phyloP scores from a whole-genome alignment of 768 basidiomycete species.

The Tricholoma bakamatsutake region DNA sequence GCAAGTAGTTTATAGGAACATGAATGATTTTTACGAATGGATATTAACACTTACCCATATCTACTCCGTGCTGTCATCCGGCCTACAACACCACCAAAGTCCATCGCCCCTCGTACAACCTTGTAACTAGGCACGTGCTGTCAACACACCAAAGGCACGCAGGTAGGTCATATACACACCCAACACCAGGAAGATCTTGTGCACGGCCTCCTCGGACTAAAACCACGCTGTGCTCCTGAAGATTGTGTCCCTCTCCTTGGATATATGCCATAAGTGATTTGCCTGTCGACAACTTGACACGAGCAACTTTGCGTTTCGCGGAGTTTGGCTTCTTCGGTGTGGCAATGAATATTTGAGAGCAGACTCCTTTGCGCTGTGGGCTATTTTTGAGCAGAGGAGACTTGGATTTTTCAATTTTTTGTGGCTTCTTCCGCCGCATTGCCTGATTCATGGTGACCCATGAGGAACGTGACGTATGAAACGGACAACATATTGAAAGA shows the following conservation, averaged over 20 bases:
- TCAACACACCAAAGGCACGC: neutral
- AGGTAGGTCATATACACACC: constrained; percentile 42
- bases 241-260: constrained; percentile 94
- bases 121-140: constrained; percentile 67
- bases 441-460: constrained; percentile 82
- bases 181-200: constrained; percentile 96
- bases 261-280: constrained; percentile 91
- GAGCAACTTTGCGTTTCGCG: constrained; percentile 93
- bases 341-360: constrained; percentile 70
- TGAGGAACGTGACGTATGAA: constrained; percentile 57
- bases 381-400: constrained; percentile 77
- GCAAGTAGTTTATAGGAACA: constrained; percentile 9
- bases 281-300: constrained; percentile 88
- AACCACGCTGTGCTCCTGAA: constrained; percentile 97
- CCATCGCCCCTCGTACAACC: constrained; percentile 86
- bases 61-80: constrained; percentile 78
- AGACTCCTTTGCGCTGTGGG: constrained; percentile 91
- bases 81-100: constrained; percentile 87
- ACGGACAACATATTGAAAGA: constrained; percentile 37
- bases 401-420: constrained; percentile 45
- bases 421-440: constrained; percentile 67
- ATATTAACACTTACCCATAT: constrained; percentile 64
- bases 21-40: neutral
- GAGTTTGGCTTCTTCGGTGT: constrained; percentile 99
- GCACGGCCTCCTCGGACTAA: constrained; percentile 92